These are phyloP conservation scores for Corylus heterophylla DNA, from an alignment of 306 rosid genomes.

Conservation along the genomic window DNA sequence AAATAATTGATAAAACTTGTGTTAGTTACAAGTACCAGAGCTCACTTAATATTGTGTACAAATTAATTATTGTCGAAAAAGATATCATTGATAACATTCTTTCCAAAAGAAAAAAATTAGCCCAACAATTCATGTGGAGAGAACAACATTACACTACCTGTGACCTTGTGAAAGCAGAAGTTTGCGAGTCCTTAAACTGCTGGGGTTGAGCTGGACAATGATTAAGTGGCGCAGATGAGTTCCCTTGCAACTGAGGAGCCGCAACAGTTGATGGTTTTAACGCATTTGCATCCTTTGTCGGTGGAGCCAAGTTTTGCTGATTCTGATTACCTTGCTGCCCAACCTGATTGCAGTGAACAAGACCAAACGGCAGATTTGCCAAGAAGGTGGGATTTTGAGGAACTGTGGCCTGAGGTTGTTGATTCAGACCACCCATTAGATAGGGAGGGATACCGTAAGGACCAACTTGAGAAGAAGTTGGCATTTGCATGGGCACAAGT, in stretches of 20 bases:
- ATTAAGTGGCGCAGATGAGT: constrained; percentile 27
- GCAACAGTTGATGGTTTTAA: constrained; percentile 33
- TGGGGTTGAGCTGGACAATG: constrained; percentile 29
- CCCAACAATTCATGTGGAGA: constrained; percentile 8
- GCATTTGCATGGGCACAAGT: constrained; percentile 52
- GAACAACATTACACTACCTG: constrained; percentile 48
- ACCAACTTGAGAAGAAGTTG: constrained; percentile 52
- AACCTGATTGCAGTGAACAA: constrained; percentile 45
- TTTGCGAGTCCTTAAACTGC: constrained; percentile 40
- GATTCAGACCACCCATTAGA: constrained; percentile 52
- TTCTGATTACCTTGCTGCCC: constrained; percentile 46
- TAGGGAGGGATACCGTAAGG: constrained; percentile 40
- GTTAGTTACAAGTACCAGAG: constrained; percentile 7
- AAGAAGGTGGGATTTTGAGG: constrained; percentile 50
- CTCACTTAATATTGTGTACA: constrained; percentile 2
- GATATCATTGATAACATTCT: not conserved
- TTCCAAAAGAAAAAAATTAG: constrained; percentile 15
- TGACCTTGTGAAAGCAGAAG: constrained; percentile 40
- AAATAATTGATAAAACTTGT: constrained; percentile 22
- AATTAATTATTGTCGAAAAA: not conserved
- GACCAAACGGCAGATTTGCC: constrained; percentile 43
- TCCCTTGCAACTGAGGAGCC: constrained; percentile 55
- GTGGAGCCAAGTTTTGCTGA: constrained; percentile 40
- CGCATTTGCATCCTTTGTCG: constrained; percentile 37
- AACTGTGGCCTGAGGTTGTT: constrained; percentile 41